Percentiles rank a stretch among this genome's conserved stretches.
Conservation (phyloP, 331 rosid species). For the Quercus tomentella region DNA sequence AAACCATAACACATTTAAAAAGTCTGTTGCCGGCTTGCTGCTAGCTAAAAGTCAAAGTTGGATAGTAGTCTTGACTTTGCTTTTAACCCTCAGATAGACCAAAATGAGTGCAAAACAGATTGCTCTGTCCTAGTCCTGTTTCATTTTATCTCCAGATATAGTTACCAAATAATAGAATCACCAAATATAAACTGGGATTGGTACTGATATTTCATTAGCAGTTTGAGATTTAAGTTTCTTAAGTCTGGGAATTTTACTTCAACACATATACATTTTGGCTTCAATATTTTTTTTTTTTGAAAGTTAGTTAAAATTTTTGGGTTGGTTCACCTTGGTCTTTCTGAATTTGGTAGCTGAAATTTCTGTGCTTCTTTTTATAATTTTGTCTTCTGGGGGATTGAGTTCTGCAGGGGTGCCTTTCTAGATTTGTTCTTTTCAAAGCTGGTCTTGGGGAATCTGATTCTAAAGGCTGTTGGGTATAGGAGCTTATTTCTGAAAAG, state of each 20-base stretch:
- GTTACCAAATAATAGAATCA: not conserved
- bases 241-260: slow-evolving; percentile 14
- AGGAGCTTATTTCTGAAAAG: not conserved
- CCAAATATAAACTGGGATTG: not conserved
- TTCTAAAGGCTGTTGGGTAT: not conserved
- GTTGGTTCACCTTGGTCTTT: not conserved
- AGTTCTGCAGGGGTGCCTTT: not conserved
- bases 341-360: not conserved
- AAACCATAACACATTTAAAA: slow-evolving; percentile 28
- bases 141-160: slow-evolving; percentile 6
- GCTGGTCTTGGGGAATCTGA: slow-evolving; percentile 5
- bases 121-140: not conserved
- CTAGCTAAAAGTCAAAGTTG: slow-evolving; percentile 42
- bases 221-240: not conserved
- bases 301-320: not conserved
- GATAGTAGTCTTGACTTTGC: slow-evolving; percentile 14
- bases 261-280: not conserved
- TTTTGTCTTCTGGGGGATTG: not conserved
- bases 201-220: not conserved
- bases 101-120: not conserved
- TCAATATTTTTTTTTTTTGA: not conserved
- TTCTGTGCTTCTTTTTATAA: not conserved
- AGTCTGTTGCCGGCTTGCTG: slow-evolving; percentile 20
- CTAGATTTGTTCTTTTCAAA: slow-evolving; percentile 2
- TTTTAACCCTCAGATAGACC: not conserved